Percentiles rank a stretch among this genome's conserved stretches.
Conservation (phyloP, 2,329 filamentous ascomycete species). For the Colletotrichum cereale region DNA sequence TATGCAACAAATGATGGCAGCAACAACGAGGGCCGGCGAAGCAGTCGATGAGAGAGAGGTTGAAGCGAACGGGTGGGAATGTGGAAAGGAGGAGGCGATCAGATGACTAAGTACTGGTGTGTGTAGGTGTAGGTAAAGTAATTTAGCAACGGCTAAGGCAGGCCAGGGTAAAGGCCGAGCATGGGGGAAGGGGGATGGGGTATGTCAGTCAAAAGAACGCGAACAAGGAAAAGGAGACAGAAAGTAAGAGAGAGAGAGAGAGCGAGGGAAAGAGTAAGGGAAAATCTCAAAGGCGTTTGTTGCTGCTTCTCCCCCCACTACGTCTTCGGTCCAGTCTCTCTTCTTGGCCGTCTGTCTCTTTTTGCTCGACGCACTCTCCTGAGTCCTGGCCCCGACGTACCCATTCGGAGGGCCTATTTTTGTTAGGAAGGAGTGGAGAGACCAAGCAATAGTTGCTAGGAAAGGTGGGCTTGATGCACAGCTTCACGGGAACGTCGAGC, state of each 20-base stretch:
- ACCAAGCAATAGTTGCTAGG: constrained; percentile 32
- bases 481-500: constrained; percentile 25
- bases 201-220: constrained; percentile 14
- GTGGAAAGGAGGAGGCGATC: constrained; percentile 41
- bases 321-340: constrained; percentile 6
- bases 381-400: constrained; percentile 5
- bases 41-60: constrained; percentile 38
- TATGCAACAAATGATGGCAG: constrained; percentile 39
- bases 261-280: neutral
- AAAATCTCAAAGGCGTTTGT: constrained; percentile 10
- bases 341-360: constrained; percentile 4
- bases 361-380: constrained; percentile 25
- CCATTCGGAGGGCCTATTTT: constrained; percentile 29
- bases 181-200: neutral
- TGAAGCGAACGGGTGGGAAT: constrained; percentile 38
- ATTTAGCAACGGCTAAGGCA: constrained; percentile 20
- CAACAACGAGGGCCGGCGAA: constrained; percentile 36
- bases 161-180: constrained; percentile 7
- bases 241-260: neutral
- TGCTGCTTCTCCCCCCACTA: neutral
- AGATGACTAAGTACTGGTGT: constrained; percentile 21
- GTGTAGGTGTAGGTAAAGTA: neutral
- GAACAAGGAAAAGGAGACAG: too few species aligned
- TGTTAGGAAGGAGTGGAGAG: constrained; percentile 30
- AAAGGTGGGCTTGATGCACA: constrained; percentile 32